Conservation (phyloP, 768 basidiomycete species). For the Neoboletus subvelutipes region DNA sequence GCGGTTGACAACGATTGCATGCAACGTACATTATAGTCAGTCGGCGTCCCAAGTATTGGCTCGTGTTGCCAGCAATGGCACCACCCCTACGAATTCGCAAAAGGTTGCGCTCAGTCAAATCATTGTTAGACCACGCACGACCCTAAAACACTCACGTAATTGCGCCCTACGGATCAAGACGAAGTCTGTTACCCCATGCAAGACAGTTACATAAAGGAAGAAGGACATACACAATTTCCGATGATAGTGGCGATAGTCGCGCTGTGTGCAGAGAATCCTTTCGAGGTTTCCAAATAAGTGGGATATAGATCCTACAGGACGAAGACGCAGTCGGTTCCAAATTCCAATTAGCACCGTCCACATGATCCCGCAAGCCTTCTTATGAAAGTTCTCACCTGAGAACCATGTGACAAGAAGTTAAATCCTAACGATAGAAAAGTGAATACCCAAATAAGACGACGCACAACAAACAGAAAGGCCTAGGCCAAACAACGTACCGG, state of each 20-base stretch:
- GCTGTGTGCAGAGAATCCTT: slow-evolving; percentile 54
- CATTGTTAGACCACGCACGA: slow-evolving; percentile 6
- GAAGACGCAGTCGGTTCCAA: background rate
- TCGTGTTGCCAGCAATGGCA: slow-evolving; percentile 64
- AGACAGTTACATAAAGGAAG: background rate
- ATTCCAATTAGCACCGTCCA: background rate
- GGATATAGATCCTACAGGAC: slow-evolving; percentile 67
- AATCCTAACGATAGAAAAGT: slow-evolving; percentile 44
- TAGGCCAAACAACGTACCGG: slow-evolving; percentile 34
- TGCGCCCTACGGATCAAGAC: slow-evolving; percentile 36
- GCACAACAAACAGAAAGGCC: background rate
- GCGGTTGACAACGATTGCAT: background rate
- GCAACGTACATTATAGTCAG: slow-evolving; percentile 60
- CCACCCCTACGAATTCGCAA: slow-evolving; percentile 50
- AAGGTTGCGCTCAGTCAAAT: background rate
- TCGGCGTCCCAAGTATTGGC: slow-evolving; percentile 81
- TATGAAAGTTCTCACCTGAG: slow-evolving; percentile 42
- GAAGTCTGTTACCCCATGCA: background rate
- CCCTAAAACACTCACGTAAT: slow-evolving; percentile 36
- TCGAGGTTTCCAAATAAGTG: slow-evolving; percentile 65
- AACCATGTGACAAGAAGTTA: slow-evolving; percentile 78
- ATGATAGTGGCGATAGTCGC: slow-evolving; percentile 82
- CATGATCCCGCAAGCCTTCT: background rate
- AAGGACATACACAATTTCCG: slow-evolving; percentile 56
- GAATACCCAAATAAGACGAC: background rate